Conservation (phyloP, 2,329 filamentous ascomycete genomes). For the Chaetomiaceae sp. region DNA sequence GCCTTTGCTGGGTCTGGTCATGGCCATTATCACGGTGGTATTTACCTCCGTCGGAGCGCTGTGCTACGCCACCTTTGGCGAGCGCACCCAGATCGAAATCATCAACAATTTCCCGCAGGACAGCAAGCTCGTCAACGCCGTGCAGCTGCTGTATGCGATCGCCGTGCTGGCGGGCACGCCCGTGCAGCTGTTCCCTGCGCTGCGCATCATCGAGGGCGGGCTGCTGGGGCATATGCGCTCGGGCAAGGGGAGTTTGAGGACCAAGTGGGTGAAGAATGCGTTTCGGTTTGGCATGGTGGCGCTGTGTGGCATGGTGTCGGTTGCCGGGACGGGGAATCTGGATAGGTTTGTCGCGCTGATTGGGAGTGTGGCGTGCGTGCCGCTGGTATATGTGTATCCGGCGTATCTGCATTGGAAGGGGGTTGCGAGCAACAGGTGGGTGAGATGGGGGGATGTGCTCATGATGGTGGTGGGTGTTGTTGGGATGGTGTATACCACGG, state of each 20-base stretch:
- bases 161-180: constrained; percentile 70
- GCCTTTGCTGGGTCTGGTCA: constrained; percentile 61
- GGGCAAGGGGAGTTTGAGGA: constrained; percentile 59
- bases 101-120: constrained; percentile 72
- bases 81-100: constrained; percentile 65
- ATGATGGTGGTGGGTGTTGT: constrained; percentile 60
- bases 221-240: constrained; percentile 60
- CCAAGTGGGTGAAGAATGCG: constrained; percentile 74
- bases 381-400: constrained; percentile 73
- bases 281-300: constrained; percentile 56
- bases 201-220: constrained; percentile 65
- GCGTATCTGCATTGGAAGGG: constrained; percentile 66
- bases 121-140: constrained; percentile 67
- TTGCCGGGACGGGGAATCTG: constrained; percentile 62
- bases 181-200: constrained; percentile 69
- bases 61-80: constrained; percentile 70
- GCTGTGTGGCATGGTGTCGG: constrained; percentile 57
- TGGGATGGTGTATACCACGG: constrained; percentile 69
- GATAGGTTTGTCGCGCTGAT: constrained; percentile 73
- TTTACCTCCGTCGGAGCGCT: constrained; percentile 69
- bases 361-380: constrained; percentile 69
- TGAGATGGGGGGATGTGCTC: constrained; percentile 55
- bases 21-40: constrained; percentile 68
- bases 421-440: constrained; percentile 52
- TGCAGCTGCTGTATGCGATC: constrained; percentile 70